Conservation (phyloP, 73 alveolate species). For the Paramecium bursaria region DNA sequence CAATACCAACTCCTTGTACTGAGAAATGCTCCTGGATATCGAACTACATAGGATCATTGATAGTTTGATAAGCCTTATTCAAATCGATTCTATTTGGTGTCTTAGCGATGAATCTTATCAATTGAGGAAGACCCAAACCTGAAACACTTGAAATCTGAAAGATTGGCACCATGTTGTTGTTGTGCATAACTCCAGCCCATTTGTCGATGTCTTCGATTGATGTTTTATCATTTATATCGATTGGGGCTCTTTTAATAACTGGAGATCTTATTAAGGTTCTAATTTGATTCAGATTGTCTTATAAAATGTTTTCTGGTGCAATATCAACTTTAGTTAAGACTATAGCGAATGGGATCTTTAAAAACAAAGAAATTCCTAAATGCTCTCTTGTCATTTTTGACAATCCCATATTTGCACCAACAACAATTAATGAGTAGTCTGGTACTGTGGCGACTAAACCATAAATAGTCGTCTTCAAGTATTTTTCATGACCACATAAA, state of each 20-base stretch:
- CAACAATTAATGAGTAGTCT: conserved; percentile 95
- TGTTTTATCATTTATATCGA: conserved; percentile 71
- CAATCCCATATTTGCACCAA: conserved; percentile 98
- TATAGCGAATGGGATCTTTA: conserved; percentile 94
- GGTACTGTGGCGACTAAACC: conserved; percentile 96
- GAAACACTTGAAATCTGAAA: conserved; percentile 85
- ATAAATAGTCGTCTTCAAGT: conserved; percentile 98
- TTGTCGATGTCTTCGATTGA: conserved; percentile 74
- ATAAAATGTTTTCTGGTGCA: conserved; percentile 95
- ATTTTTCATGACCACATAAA: conserved; percentile 99
- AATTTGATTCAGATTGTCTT: conserved; percentile 82
- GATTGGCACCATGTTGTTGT: conserved; percentile 80
- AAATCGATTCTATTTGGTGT: conserved; percentile 74
- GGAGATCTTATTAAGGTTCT: conserved; percentile 79
- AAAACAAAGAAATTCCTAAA: conserved; percentile 93
- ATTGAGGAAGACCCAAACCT: conserved; percentile 82
- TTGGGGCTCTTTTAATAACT: conserved; percentile 87
- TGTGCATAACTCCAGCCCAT: conserved; percentile 74
- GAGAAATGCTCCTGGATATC: conserved; percentile 86
- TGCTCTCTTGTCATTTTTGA: conserved; percentile 98
- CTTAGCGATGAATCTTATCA: conserved; percentile 76
- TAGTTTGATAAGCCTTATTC: conserved; percentile 74
- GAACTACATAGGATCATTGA: conserved; percentile 89
- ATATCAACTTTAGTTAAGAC: conserved; percentile 97
- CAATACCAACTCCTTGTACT: conserved; percentile 91